Percentiles rank a stretch among this genome's conserved stretches.
Evolutionary conservation across 2,329 filamentous ascomycete genomes (phyloP).

Genomic region (Orbilia javanica): DNA sequence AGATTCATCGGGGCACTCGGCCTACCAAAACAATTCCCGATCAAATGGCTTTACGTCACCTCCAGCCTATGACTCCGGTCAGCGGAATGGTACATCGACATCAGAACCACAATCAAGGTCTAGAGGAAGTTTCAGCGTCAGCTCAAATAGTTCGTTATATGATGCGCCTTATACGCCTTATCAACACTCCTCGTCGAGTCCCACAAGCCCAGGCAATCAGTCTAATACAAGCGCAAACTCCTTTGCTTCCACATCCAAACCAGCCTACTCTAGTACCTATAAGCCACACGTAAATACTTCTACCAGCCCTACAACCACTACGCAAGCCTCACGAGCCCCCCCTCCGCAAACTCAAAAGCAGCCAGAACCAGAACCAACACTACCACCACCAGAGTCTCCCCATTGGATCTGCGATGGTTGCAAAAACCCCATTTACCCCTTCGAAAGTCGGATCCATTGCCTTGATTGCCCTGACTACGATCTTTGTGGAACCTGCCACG

Average conservation of each 20-base stretch:
- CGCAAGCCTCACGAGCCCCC: neutral
- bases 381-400: slow-evolving; percentile 26
- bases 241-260: neutral
- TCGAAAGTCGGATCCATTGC: slow-evolving; percentile 52
- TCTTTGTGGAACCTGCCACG: slow-evolving; percentile 41
- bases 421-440: slow-evolving; percentile 40
- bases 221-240: neutral
- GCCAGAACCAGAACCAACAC: slow-evolving; percentile 17
- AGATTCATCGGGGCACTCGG: neutral
- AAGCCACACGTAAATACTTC: neutral
- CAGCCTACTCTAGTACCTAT: slow-evolving; percentile 10
- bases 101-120: neutral
- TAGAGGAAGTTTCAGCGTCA: slow-evolving; percentile 31
- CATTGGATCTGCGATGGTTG: slow-evolving; percentile 55
- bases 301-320: slow-evolving; percentile 7
- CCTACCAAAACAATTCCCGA: neutral
- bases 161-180: slow-evolving; percentile 28
- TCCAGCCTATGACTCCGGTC: slow-evolving; percentile 13
- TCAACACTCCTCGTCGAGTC: slow-evolving; percentile 3
- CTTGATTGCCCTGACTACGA: slow-evolving; percentile 52
- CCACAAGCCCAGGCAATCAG: neutral
- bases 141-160: slow-evolving; percentile 42
- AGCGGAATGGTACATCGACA: neutral
- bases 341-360: neutral
- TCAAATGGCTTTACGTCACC: slow-evolving; percentile 11